Base-by-base conservation (phyloP, 2,329 filamentous ascomycete genomes). In the Aspergillus intermedius region DNA sequence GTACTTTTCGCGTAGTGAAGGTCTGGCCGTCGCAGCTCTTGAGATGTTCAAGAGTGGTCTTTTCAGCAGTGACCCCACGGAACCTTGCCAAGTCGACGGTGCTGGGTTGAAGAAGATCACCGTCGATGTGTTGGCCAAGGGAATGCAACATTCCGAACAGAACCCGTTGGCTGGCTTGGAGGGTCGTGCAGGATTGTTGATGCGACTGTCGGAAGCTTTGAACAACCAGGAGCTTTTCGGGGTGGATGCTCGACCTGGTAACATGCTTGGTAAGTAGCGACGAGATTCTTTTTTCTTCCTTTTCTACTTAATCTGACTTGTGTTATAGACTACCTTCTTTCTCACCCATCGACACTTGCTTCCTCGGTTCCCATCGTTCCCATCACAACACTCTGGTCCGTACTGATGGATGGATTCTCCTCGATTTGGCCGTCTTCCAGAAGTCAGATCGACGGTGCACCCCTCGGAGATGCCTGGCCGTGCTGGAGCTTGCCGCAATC, bases 21-120 rank as follows among this genome's bases (percentile, higher is more conserved):
- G 91, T 7, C 77, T 96, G 48, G 91, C 91, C 7, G 83, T 86
- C 8, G 83, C 83, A 40, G 84, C 80, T 64, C 64, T 86, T 59
- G 91, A 96, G 59, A 95, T 96, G 91, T 96, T 95, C 79, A 95
- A 95, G 72, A 77, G 81, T 12, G 93, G 93, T 30, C 64, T 88
- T 30, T 97, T 97, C 72, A 95, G 90, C 55, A 87, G 90, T 68
- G 82, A 91, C 63, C 76, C 81, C 2, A 78, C 73, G 49, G 89
- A 95, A 70, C 90, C 89, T 45, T 88, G 83, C 62, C 91, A 95
- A 67, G 93, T 97, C 23, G 91, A 98, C 71, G 89, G 86, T 54
- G 81, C 82, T 5, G 93, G 86, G 0, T 74, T 98, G 57, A 82
- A 81, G 59, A 82, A 76, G 49, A 71, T 97, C 49, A 93, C 86